Base-by-base conservation (phyloP, 2,329 filamentous ascomycete species). In the Penicillium frequentans region DNA sequence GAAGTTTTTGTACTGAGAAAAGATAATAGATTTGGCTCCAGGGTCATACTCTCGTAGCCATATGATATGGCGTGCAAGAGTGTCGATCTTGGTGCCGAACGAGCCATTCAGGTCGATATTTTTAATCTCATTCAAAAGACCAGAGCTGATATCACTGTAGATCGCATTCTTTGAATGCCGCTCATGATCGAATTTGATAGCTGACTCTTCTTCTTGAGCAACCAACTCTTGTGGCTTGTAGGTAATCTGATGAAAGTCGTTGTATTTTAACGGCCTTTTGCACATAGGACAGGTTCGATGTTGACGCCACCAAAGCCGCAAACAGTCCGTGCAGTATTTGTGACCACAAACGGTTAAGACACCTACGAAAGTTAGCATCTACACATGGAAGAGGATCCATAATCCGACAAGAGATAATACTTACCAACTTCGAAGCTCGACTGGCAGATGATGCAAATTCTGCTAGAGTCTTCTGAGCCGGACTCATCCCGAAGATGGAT, bases 1-100 rank as follows among this genome's bases (percentile, higher is more conserved):
- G 65, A 97, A 98, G 53, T 90, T 88, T 54, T 84, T 84, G 73
- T 91, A 95, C 75, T 98, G 93, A 1, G 91, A 96, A 73, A 96
- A 99, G n/a, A 98, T 83, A 70, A 99, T 90, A 0, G 90, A 90
- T 71, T 98, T 98, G 10, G 91, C 86, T 0, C 91, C 91, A 0
- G 91, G 90, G 64, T 97, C 92, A 48, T 90, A 86, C 63, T 89
- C 81, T 2, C 93, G 86, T 21, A 98, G 81, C 90, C 91, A 97
- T 16, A 96, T 75, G 2, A 98, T 75, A 71, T 98, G 95, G 2
- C 91, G 84, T 27, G 88, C 82, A 3, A 93, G 76, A 0, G 86
- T 96, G 71, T 97, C 92, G 19, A 98, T 88, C 74, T 98, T 99
- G 0, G 90, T 96, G 1, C 91, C 92, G 68, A 90, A 97, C 0